Base-by-base conservation (phyloP, 2,329 filamentous ascomycete species). In the Apiospora aurea region DNA sequence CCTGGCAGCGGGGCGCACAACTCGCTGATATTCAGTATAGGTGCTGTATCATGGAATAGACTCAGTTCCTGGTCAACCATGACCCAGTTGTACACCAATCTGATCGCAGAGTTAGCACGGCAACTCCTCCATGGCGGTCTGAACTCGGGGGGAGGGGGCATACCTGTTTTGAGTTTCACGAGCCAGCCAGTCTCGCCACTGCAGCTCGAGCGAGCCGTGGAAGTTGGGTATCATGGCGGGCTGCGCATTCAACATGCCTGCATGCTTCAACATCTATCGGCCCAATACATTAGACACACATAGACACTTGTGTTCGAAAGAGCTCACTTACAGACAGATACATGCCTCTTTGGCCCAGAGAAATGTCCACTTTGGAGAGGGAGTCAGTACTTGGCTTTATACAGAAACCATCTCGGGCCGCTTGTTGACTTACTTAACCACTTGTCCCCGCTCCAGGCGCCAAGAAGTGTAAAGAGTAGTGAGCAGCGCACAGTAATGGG, bases 381-480 rank as follows among this genome's bases (percentile, higher is more conserved):
- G 8, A 14, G 21, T 64, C 1, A 64, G 34, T 41, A 64, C 18
- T 64, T 4, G 4, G 1, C 41, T n/a, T 34, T 41, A 24, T 14
- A n/a, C 34, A 24, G 10, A 7, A 10, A n/a, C 8, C 21, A n/a
- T n/a, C 7, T 38, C 7, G 18, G 51, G 51, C 10, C n/a, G 34
- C 16, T 41, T 41, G 21, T 38, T 4, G 7, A 64, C 57, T 64
- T 64, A 64, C 57, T 93, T 75, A 93, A 89, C 91, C 91, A 93
- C 81, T 93, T 93, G 80, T 93, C 91, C 66, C 92, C 92, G 78
- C 91, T 92, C 92, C 92, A 94, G 1, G 90, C 90, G 10, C 91
- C 91, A 38, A 92, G 86, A 1, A 91, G 86, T 1, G 89, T 92
- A 78, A 93, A 93, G 3, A 93, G 86, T 16, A 93, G 82, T 0